Conservation (phyloP, 148 eudicot genomes). For the Silene latifolia region DNA sequence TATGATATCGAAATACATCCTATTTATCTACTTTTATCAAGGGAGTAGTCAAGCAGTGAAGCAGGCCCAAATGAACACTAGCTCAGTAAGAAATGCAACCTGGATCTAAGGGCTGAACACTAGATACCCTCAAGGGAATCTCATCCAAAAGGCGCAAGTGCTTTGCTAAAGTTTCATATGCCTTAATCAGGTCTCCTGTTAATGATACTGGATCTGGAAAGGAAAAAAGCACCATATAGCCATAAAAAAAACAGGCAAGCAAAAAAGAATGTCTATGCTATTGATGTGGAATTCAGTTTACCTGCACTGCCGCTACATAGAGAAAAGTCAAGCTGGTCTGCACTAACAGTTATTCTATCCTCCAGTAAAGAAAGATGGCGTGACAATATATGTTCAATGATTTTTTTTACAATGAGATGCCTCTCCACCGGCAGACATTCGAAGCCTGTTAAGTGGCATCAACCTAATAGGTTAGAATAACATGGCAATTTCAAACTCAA, state of each 20-base stretch:
- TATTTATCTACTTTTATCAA: background rate
- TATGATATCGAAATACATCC: background rate
- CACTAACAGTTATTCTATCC: slow-evolving; percentile 45
- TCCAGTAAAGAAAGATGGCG: slow-evolving; percentile 67
- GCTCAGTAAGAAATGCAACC: slow-evolving; percentile 40
- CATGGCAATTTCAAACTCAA: slow-evolving; percentile 2
- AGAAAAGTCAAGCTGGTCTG: slow-evolving; percentile 89
- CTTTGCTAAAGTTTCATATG: slow-evolving; percentile 63
- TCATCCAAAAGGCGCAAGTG: slow-evolving; percentile 67
- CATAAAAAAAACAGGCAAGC: background rate
- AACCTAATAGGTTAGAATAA: background rate
- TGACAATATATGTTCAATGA: slow-evolving; percentile 62
- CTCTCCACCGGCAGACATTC: slow-evolving; percentile 69
- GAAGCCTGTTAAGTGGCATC: slow-evolving; percentile 48
- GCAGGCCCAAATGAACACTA: background rate
- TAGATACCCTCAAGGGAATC: slow-evolving; percentile 81
- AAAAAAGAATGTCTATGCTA: background rate
- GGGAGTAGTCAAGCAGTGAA: background rate
- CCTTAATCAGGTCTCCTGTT: slow-evolving; percentile 50
- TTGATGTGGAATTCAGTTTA: slow-evolving; percentile 17
- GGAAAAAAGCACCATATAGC: background rate
- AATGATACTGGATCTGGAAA: slow-evolving; percentile 69
- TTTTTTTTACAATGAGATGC: slow-evolving; percentile 72
- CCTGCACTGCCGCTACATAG: slow-evolving; percentile 61
- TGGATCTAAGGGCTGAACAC: slow-evolving; percentile 89